Percentiles rank a stretch among this genome's conserved stretches.
Conservation (phyloP, 768 basidiomycete genomes). For the Panellus pusillus region DNA sequence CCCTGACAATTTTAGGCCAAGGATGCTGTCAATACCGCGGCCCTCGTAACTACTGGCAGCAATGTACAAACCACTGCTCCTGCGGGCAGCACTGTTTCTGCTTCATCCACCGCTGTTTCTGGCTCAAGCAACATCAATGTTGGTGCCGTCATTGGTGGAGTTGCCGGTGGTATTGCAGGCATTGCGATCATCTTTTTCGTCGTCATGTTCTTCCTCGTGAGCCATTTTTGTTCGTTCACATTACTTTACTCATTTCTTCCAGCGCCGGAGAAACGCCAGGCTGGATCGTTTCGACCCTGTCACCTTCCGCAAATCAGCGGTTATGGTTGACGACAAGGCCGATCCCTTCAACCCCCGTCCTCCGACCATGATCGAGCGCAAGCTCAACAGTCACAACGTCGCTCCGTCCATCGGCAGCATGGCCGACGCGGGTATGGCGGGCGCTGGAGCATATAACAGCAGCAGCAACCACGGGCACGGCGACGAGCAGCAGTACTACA, state of each 20-base stretch:
- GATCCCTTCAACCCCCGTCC: constrained; percentile 25
- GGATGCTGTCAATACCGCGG: constrained; percentile 15
- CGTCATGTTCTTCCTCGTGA: constrained; percentile 41
- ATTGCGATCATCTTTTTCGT: constrained; percentile 37
- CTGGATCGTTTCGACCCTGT: constrained; percentile 39
- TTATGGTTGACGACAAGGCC: constrained; percentile 15
- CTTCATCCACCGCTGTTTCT: constrained; percentile 14
- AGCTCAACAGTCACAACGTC: constrained; percentile 23
- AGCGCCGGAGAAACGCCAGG: constrained; percentile 39
- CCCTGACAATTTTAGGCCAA: constrained; percentile 12
- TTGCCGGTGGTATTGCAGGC: constrained; percentile 41
- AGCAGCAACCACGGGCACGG: constrained; percentile 40
- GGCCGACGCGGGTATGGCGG: constrained; percentile 36
- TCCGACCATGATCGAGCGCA: constrained; percentile 31
- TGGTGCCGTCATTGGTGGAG: constrained; percentile 42
- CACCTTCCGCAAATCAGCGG: constrained; percentile 26
- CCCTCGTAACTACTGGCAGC: constrained; percentile 18
- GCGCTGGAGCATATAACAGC: constrained; percentile 41
- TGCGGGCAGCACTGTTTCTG: constrained; percentile 16
- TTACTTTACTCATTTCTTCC: neutral
- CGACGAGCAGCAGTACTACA: constrained; percentile 51
- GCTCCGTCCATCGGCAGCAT: constrained; percentile 31
- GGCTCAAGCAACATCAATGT: constrained; percentile 30
- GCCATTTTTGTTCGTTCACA: constrained; percentile 13
- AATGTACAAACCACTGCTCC: constrained; percentile 24